Evolutionary conservation across 495 filamentous ascomycete genomes (phyloP).

Genomic region (Annulohypoxylon moriforme): DNA sequence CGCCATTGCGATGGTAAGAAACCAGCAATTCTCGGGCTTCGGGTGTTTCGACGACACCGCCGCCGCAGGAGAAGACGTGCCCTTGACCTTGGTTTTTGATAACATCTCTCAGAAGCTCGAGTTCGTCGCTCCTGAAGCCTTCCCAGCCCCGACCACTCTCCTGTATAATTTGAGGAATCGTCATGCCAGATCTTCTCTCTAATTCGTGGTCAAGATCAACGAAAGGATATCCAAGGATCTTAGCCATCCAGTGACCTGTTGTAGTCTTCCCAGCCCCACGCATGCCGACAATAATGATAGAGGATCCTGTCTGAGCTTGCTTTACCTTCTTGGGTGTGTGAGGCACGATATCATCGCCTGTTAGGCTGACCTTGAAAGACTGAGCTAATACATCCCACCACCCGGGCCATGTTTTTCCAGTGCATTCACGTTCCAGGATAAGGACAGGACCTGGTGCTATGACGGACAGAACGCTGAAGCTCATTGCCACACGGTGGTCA

Average conservation of each 20-base stretch:
- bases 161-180: conserved; percentile 87
- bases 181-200: conserved; percentile 74
- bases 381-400: conserved; percentile 94
- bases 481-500: conserved; percentile 98
- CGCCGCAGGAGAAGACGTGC: conserved; percentile 92
- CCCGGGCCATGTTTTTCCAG: conserved; percentile 98
- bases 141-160: conserved; percentile 79
- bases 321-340: conserved; percentile 42
- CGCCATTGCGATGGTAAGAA: conserved; percentile 80
- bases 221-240: conserved; percentile 77
- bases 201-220: conserved; percentile 90
- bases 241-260: conserved; percentile 83
- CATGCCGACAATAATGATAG: conserved; percentile 97
- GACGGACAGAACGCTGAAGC: conserved; percentile 89
- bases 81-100: conserved; percentile 78
- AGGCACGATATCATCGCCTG: conserved; percentile 72
- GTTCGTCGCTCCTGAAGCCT: conserved; percentile 84
- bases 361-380: conserved; percentile 76
- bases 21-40: conserved; percentile 81
- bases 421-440: conserved; percentile 89
- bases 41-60: conserved; percentile 89
- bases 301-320: conserved; percentile 60
- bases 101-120: conserved; percentile 75
- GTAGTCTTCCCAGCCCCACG: conserved; percentile 97
- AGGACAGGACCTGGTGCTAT: conserved; percentile 79